Evolutionary conservation across 2,329 filamentous ascomycete species (phyloP).

Genomic region (Endothia cerciana): DNA sequence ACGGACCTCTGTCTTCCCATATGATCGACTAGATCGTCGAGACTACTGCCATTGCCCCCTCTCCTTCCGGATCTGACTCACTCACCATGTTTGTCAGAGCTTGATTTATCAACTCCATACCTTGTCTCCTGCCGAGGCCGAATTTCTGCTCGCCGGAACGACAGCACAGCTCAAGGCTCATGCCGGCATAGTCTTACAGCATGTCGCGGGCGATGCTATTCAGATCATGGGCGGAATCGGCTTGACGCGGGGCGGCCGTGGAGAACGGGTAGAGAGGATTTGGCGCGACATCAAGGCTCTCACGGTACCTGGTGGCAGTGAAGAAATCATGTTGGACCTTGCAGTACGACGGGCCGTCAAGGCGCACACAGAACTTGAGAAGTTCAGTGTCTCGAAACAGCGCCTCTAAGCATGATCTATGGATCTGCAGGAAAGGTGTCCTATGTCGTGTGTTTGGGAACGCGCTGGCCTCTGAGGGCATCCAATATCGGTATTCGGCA

Average conservation of each 20-base stretch:
- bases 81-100: slow-evolving; percentile 15
- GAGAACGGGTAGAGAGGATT: slow-evolving; percentile 30
- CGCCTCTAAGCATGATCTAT: background rate
- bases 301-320: slow-evolving; percentile 30
- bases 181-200: slow-evolving; percentile 29
- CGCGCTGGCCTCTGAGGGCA: background rate
- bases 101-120: slow-evolving; percentile 50
- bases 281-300: slow-evolving; percentile 31
- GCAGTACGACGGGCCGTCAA: slow-evolving; percentile 26
- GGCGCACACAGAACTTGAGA: background rate
- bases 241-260: slow-evolving; percentile 30
- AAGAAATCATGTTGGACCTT: slow-evolving; percentile 31
- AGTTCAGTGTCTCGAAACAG: background rate
- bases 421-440: background rate
- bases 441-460: background rate
- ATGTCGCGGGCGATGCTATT: slow-evolving; percentile 28
- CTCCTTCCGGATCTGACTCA: too few relatives aligned
- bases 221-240: slow-evolving; percentile 31
- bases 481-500: too few relatives aligned
- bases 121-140: slow-evolving; percentile 24
- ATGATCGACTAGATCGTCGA: too few relatives aligned
- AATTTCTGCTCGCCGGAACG: slow-evolving; percentile 36
- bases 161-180: slow-evolving; percentile 31
- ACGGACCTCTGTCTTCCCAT: background rate
- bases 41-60: background rate